phyloP scores from a whole-genome alignment of 352 stramenopile species.

The Globisporangium heterothallicum region DNA sequence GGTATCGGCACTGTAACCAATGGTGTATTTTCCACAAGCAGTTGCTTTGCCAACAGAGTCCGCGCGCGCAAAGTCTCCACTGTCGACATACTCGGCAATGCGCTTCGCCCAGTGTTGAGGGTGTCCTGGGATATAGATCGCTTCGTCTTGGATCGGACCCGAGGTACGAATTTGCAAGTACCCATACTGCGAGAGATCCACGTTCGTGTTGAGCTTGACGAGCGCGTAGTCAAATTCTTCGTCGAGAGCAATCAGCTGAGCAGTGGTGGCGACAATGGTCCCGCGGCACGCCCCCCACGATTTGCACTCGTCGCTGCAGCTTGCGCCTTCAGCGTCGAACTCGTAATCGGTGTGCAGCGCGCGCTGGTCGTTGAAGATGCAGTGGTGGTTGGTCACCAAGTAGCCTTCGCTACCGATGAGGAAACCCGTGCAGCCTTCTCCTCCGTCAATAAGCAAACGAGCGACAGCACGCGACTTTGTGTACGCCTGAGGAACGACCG shows the following conservation, averaged over 20 bases:
- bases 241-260: conserved; percentile 20
- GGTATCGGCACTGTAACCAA: conserved; percentile 38
- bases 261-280: conserved; percentile 18
- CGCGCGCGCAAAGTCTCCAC: conserved; percentile 1
- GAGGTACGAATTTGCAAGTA: conserved; percentile 27
- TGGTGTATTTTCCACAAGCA: conserved; percentile 23
- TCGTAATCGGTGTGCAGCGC: conserved; percentile 25
- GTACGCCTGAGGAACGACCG: conserved; percentile 14
- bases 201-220: conserved; percentile 25
- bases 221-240: conserved; percentile 34
- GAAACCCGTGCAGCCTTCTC: conserved; percentile 32
- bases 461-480: conserved; percentile 24
- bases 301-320: conserved; percentile 26
- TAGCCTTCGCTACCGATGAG: conserved; percentile 33
- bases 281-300: conserved; percentile 16
- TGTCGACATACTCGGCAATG: conserved; percentile 22
- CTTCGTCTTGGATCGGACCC: conserved; percentile 16
- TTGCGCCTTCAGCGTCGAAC: conserved; percentile 28
- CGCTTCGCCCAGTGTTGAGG: conserved; percentile 23
- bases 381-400: conserved; percentile 45
- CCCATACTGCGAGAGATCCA: conserved; percentile 24
- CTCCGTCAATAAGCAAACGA: conserved; percentile 26
- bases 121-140: conserved; percentile 26
- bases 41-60: conserved; percentile 15
- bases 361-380: conserved; percentile 19